Conservation (phyloP, 2,329 filamentous ascomycete genomes). For the Colletotrichum sp. region DNA sequence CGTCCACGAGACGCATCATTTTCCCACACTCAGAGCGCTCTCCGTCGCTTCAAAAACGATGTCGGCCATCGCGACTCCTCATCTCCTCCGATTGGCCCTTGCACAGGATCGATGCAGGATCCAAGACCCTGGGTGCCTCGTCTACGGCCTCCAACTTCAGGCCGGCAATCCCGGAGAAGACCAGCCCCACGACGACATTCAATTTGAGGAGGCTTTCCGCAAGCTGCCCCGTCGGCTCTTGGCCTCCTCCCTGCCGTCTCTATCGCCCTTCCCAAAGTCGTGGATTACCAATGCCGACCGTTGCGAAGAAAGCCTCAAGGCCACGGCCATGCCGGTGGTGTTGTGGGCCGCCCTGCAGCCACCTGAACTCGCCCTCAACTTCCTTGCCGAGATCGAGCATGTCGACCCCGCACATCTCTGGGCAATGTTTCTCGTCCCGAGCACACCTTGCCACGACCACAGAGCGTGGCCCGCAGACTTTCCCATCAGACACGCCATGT, state of each 20-base stretch:
- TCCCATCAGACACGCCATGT: not conserved
- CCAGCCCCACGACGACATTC: not conserved
- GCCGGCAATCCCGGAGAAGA: fast-evolving
- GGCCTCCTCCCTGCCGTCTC: not conserved
- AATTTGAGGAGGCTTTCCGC: not conserved
- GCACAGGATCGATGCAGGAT: not conserved
- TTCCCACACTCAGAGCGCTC: not conserved
- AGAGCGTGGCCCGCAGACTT: not conserved
- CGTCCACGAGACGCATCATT: not conserved
- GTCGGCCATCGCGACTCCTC: not conserved
- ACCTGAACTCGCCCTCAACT: not conserved
- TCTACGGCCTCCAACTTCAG: not conserved
- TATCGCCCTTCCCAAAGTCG: fast-evolving
- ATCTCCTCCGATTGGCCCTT: not conserved
- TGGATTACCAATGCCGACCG: not conserved
- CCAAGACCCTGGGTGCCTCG: not conserved
- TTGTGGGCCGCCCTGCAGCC: not conserved
- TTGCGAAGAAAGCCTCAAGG: not conserved
- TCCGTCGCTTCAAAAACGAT: not conserved
- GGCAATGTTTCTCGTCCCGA: not conserved
- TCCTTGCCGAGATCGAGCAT: not conserved
- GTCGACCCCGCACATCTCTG: not conserved
- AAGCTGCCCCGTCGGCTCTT: not conserved
- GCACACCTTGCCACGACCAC: not conserved
- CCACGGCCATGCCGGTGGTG: not conserved